Evolutionary conservation across 2,329 filamentous ascomycete species (phyloP).

Genomic region (Monilinia aucupariae): DNA sequence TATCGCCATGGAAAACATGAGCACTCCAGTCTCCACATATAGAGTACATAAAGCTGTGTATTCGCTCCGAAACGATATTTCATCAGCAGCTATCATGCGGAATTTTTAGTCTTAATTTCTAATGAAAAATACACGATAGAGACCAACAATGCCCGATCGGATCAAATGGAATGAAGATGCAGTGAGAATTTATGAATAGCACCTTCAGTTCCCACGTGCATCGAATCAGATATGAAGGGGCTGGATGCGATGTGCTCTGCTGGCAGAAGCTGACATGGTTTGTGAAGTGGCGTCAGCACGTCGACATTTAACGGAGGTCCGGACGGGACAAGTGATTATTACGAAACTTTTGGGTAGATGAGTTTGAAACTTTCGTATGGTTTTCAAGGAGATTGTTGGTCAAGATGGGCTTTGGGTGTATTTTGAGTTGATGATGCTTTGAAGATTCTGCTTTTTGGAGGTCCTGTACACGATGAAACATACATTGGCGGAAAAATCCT

Average conservation of each 20-base stretch:
- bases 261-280: background rate
- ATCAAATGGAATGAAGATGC: background rate
- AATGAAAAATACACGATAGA: background rate
- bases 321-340: background rate
- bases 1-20: background rate
- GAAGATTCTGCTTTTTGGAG: background rate
- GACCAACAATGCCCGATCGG: background rate
- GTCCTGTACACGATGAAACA: background rate
- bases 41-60: background rate
- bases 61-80: background rate
- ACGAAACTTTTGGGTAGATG: background rate
- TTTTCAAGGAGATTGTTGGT: background rate
- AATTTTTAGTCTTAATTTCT: background rate
- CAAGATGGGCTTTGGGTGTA: background rate
- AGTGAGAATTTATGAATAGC: background rate
- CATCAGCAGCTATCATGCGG: too few relatives aligned
- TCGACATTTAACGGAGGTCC: constrained; percentile 1
- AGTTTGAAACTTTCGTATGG: background rate
- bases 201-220: background rate
- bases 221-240: constrained; percentile 3
- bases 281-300: background rate
- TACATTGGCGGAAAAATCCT: background rate
- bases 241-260: background rate
- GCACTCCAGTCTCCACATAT: background rate
- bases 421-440: background rate